A percentile compares a stretch with the other conserved stretches of the same genome.
Evolutionary conservation across 352 stramenopile genomes (phyloP).

Genomic region (Globisporangium takayamanum): DNA sequence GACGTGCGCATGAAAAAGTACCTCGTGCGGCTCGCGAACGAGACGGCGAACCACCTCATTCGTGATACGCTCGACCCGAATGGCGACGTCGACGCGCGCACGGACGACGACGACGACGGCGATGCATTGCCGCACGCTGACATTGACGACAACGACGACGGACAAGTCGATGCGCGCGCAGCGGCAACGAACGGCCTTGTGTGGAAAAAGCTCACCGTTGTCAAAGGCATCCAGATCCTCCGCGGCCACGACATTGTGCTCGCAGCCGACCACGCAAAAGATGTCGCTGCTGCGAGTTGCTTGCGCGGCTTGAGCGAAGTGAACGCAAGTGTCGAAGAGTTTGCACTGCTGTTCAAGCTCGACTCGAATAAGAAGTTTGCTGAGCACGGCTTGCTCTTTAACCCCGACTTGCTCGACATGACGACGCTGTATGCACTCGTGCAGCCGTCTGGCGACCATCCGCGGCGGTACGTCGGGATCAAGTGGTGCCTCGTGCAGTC

Average conservation of each 20-base stretch:
- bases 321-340: conserved; percentile 78
- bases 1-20: conserved; percentile 73
- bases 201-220: conserved; percentile 41
- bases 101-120: conserved; percentile 1
- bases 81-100: conserved; percentile 2
- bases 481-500: conserved; percentile 80
- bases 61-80: conserved; percentile 57
- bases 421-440: conserved; percentile 71
- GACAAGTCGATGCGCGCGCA: conserved; percentile 7
- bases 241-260: conserved; percentile 35
- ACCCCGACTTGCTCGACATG: conserved; percentile 67
- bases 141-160: conserved; percentile 1
- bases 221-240: conserved; percentile 54
- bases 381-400: conserved; percentile 73
- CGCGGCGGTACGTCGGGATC: conserved; percentile 68
- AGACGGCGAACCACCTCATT: conserved; percentile 79
- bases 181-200: conserved; percentile 23
- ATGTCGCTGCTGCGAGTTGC: conserved; percentile 27
- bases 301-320: conserved; percentile 62
- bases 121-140: neutral
- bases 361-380: conserved; percentile 53
- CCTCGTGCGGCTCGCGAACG: conserved; percentile 69
- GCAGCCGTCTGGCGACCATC: conserved; percentile 59
- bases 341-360: conserved; percentile 77
- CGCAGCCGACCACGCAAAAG: conserved; percentile 19